Conservation (phyloP, 805 yeast species). For the Tetrapisispora nanseiensis region DNA sequence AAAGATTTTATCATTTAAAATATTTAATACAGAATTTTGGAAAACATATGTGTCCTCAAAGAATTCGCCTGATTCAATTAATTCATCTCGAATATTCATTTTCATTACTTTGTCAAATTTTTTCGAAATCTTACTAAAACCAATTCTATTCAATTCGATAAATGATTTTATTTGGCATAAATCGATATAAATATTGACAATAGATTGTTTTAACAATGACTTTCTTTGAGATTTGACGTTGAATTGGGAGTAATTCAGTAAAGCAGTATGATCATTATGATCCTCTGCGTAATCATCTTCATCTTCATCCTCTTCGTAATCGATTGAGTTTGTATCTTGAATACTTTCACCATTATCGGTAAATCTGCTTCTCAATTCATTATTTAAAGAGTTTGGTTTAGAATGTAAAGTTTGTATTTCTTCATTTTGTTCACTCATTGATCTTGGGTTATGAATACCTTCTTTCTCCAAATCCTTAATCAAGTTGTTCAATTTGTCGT, state of each 20-base stretch:
- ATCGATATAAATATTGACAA: slow-evolving; percentile 55
- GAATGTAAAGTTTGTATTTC: slow-evolving; percentile 1
- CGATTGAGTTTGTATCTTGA: background rate
- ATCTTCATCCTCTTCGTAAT: slow-evolving; percentile 24
- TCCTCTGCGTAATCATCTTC: slow-evolving; percentile 31
- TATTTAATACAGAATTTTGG: slow-evolving; percentile 34
- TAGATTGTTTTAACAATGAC: slow-evolving; percentile 59
- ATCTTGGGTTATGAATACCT: slow-evolving; percentile 8
- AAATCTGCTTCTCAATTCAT: slow-evolving; percentile 3
- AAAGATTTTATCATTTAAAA: slow-evolving; percentile 46
- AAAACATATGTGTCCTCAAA: slow-evolving; percentile 49
- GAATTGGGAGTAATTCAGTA: slow-evolving; percentile 41
- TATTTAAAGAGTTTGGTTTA: background rate
- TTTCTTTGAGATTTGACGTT: slow-evolving; percentile 41
- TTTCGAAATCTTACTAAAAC: slow-evolving; percentile 77
- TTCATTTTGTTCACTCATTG: background rate
- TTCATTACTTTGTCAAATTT: slow-evolving; percentile 77
- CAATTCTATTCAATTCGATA: slow-evolving; percentile 74
- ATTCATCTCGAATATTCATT: slow-evolving; percentile 40
- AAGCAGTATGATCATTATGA: slow-evolving; percentile 37
- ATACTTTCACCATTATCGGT: background rate
- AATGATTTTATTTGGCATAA: slow-evolving; percentile 75
- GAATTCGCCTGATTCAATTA: slow-evolving; percentile 38
- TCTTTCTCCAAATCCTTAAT: slow-evolving; percentile 38
- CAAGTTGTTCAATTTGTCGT: slow-evolving; percentile 36